Conservation (phyloP, 805 yeast genomes). For the Hermanozyma aechmeae region DNA sequence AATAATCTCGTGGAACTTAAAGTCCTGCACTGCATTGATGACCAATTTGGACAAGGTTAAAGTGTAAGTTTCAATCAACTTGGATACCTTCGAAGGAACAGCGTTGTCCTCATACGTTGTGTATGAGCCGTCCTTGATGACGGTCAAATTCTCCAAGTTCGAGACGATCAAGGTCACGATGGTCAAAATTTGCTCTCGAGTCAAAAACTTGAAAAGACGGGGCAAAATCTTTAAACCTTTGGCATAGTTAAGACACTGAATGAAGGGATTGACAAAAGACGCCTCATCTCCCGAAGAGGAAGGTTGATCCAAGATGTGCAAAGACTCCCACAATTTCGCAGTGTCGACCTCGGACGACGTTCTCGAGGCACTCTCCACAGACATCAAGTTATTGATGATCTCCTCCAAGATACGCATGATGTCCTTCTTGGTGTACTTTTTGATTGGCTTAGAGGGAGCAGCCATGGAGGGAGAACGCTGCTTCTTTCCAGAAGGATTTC, state of each 20-base stretch:
- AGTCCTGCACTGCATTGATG: constrained; percentile 75
- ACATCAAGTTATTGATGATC: constrained; percentile 67
- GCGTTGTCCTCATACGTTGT: constrained; percentile 44
- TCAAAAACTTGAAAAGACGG: constrained; percentile 75
- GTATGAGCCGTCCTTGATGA: constrained; percentile 72
- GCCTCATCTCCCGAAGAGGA: constrained; percentile 40
- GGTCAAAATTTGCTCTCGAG: constrained; percentile 67
- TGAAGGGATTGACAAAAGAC: constrained; percentile 62
- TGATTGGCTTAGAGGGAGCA: constrained; percentile 21
- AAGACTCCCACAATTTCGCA: constrained; percentile 60
- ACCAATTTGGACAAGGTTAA: constrained; percentile 74
- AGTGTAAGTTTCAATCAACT: constrained; percentile 69
- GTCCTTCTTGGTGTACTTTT: constrained; percentile 30
- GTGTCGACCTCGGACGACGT: constrained; percentile 25
- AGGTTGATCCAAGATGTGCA: constrained; percentile 60
- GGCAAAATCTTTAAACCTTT: constrained; percentile 87
- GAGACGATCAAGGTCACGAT: constrained; percentile 71
- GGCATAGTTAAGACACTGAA: constrained; percentile 72
- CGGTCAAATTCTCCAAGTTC: constrained; percentile 69
- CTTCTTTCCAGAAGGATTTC: constrained; percentile 13
- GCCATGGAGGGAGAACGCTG: constrained; percentile 21
- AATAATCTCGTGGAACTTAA: constrained; percentile 70
- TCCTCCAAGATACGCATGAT: constrained; percentile 64
- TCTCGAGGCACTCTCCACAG: constrained; percentile 58
- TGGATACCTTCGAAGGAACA: constrained; percentile 44